Evolutionary conservation across 805 yeast genomes (phyloP).

Genomic region (Lachancea mirantina): DNA sequence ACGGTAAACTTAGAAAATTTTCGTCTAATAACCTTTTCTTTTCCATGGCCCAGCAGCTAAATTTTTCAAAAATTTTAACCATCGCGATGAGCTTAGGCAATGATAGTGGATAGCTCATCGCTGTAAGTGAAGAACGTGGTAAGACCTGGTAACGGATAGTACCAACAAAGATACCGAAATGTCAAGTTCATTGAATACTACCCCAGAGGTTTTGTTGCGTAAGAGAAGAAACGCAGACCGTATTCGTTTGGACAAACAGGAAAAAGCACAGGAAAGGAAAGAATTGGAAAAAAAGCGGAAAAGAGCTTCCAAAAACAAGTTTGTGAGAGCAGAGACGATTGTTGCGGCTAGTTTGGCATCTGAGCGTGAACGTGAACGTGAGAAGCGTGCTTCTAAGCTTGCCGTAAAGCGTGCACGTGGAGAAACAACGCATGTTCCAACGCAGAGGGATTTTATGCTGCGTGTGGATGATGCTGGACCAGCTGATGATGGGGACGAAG

Average conservation of each 20-base stretch:
- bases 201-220: slow-evolving; percentile 69
- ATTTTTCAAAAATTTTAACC: neutral
- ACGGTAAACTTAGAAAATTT: slow-evolving; percentile 1
- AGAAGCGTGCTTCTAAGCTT: slow-evolving; percentile 51
- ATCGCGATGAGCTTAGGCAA: slow-evolving; percentile 2
- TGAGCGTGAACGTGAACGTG: slow-evolving; percentile 60
- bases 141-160: neutral
- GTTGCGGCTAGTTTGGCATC: slow-evolving; percentile 60
- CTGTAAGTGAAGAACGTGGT: neutral
- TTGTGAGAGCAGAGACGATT: slow-evolving; percentile 67
- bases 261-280: slow-evolving; percentile 46
- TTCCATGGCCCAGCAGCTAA: neutral
- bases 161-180: slow-evolving; percentile 1
- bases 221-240: slow-evolving; percentile 76
- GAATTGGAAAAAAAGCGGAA: slow-evolving; percentile 40
- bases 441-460: slow-evolving; percentile 30
- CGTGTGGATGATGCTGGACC: slow-evolving; percentile 24
- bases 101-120: slow-evolving; percentile 3
- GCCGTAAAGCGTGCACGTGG: slow-evolving; percentile 35
- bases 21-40: neutral
- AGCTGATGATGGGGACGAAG: slow-evolving; percentile 20
- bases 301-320: slow-evolving; percentile 42
- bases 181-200: slow-evolving; percentile 39
- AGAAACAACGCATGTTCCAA: slow-evolving; percentile 21
- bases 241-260: slow-evolving; percentile 66